A percentile compares a stretch with the other conserved stretches of the same genome.
phyloP scores from a whole-genome alignment of 2,329 filamentous ascomycete species.

The Aspergillus novofumigatus region DNA sequence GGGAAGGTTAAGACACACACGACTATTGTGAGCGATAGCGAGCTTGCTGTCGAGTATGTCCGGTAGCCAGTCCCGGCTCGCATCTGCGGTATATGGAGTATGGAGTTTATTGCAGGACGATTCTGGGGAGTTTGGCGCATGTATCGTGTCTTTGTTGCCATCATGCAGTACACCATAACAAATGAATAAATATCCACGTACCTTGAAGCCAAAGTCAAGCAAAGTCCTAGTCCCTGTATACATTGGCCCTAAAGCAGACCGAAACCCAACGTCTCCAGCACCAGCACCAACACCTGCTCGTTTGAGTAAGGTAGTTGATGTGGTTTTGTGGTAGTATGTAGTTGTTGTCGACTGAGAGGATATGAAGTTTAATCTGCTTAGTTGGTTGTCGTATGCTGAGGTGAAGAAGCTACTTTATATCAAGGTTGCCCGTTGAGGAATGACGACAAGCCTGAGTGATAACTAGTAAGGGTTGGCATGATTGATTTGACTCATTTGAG shows the following conservation, averaged over 20 bases:
- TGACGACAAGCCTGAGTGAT: too few relatives aligned
- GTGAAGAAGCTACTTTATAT: neutral
- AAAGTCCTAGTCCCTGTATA: slow-evolving; percentile 1
- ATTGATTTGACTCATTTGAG: too few relatives aligned
- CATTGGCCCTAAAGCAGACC: neutral
- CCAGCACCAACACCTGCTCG: too few relatives aligned
- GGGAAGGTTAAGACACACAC: slow-evolving; percentile 30
- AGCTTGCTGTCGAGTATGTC: slow-evolving; percentile 24
- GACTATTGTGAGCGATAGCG: slow-evolving; percentile 19
- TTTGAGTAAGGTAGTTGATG: too few relatives aligned
- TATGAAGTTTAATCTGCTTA: neutral
- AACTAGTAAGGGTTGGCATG: too few relatives aligned
- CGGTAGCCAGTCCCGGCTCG: neutral
- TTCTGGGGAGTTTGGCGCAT: too few relatives aligned
- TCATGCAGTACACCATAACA: neutral
- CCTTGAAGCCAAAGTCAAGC: neutral
- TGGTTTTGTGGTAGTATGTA: too few relatives aligned
- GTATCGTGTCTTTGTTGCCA: neutral
- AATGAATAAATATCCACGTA: neutral
- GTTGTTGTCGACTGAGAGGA: too few relatives aligned
- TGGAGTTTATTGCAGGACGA: neutral
- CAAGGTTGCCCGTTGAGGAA: too few relatives aligned
- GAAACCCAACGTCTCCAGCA: neutral
- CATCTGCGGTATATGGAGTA: neutral
- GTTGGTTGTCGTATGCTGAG: neutral